Evolutionary conservation across 257 asterid genomes (phyloP).

Genomic region (Agastache rugosa): DNA sequence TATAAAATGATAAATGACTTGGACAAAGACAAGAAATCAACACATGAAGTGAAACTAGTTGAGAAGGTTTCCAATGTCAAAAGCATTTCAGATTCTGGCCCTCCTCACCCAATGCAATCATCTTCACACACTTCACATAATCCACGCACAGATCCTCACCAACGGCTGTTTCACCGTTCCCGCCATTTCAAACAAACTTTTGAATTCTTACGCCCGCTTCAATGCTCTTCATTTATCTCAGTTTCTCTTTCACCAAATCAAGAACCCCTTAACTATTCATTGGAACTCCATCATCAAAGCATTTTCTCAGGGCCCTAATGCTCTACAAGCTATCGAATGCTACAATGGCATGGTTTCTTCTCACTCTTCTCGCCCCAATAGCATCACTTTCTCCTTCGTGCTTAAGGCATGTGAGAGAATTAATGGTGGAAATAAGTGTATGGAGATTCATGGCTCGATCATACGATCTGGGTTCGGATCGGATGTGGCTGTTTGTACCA

Average conservation of each 20-base stretch:
- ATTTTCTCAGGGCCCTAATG: conserved; percentile 37
- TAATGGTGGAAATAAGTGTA: conserved; percentile 30
- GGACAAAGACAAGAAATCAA: too few relatives aligned
- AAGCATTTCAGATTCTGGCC: conserved; percentile 17
- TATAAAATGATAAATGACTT: too few relatives aligned
- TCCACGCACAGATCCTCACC: conserved; percentile 37
- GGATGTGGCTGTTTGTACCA: conserved; percentile 38
- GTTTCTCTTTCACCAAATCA: conserved; percentile 40
- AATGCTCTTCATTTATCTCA: conserved; percentile 17
- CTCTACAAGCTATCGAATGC: conserved; percentile 32
- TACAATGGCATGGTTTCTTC: conserved; percentile 38
- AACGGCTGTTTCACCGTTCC: conserved; percentile 38
- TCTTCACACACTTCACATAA: conserved; percentile 9
- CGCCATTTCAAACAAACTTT: conserved; percentile 39
- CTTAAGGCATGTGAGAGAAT: conserved; percentile 40
- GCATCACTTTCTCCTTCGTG: conserved; percentile 33
- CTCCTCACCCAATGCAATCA: conserved; percentile 37
- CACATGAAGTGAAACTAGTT: too few relatives aligned
- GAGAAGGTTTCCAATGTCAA: conserved; percentile 21
- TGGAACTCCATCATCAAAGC: conserved; percentile 44
- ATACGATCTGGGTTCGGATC: conserved; percentile 36
- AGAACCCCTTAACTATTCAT: conserved; percentile 34
- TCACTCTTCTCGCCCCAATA: conserved; percentile 29
- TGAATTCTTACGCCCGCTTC: conserved; percentile 34
- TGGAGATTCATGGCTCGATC: conserved; percentile 44